Evolutionary conservation across 495 filamentous ascomycete genomes (phyloP), one percentile per base, ranked within the genome.

Genomic region (Glonium stellatum): DNA sequence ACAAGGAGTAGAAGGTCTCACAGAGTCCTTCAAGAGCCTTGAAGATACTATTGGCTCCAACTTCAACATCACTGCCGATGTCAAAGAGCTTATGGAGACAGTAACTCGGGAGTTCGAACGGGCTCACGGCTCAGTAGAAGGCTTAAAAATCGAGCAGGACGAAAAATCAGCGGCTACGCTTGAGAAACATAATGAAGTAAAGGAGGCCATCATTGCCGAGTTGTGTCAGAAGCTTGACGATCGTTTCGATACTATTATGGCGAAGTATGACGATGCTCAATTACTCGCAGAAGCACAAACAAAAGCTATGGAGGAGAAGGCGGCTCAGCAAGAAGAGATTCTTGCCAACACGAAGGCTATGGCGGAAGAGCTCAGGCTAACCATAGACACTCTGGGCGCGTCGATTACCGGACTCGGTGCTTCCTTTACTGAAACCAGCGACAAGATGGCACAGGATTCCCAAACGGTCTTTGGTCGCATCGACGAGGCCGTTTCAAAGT

Each of bases 31-130:
- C 19, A 74, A 77, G 58, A 64, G 58, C 21, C 63, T 80, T 22
- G 71, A 75, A 36, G 70, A 73, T 52, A 67, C 67, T 23, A 67
- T 71, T 47, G 62, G 59, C 27, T 34, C 68, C 47, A 68, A 83
- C 59, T 76, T 76, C 55, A 81, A 78, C 57, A 77, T 79, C 54
- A 79, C 78, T 4, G 77, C 78, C 21, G 88, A 87, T 62, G 75
- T 96, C 36, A 90, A 90, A 67, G 86, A 91, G 61, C 77, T 95
- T 42, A 84, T 87, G 57, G 88, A 96, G 58, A 79, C 82, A 1
- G 81, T 95, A 64, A 91, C 85, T 67, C 71, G 79, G 0, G 92
- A 93, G 61, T 95, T 96, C 60, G 88, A 95, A 62, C 84, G 87
- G 22, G 81, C 85, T 10, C 84, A 86, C 52, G 80, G 82, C 10